Evolutionary conservation across 805 yeast species (phyloP), one percentile per base, ranked within the genome.

Genomic region (Cyberlindnera americana): DNA sequence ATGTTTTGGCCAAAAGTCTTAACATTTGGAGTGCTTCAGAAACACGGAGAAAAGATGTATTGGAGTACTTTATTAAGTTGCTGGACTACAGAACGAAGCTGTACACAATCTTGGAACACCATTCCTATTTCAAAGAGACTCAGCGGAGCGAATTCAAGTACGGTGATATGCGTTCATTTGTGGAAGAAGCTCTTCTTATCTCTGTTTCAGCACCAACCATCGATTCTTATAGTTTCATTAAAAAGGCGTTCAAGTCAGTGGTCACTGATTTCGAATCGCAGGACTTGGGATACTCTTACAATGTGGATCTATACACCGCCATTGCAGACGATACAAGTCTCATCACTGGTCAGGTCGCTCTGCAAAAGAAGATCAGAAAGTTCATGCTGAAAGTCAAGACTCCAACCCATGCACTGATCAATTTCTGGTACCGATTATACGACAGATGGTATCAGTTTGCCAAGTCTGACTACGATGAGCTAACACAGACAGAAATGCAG

Each of bases 331-430:
- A 81, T 45, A 73, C 69, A 17, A 62, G 65, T 17, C 73, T 80
- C 2, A 74, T 82, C 29, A 78, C 85, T 1, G 90, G 93, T 21
- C 70, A 80, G 16, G 79, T 82, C 21, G 89, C 95, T 0, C 68
- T 83, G 25, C 89, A 84, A 53, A 83, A 83, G 54, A 73, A 78
- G 43, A 61, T 83, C 37, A 69, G 84, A 54, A 72, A 57, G 43
- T 47, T 53, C 29, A 51, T 65, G 35, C 47, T 57, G 30, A 48
- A 47, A 8, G 49, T 61, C 11, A 43, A 48, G 15, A 46, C 38
- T 4, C 62, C 69, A 8, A 56, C 62, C 3, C 35, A 46, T 9
- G 67, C 74, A 3, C 54, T 73, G 22, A 44, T 69, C 3, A 60
- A 57, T 13, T 65, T 65, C 5, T 73, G 75, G 76, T 49, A 54